These are phyloP conservation scores for Cyphellophora europaea DNA, from an alignment of 2,329 filamentous ascomycete species.

Conservation along the genomic window DNA sequence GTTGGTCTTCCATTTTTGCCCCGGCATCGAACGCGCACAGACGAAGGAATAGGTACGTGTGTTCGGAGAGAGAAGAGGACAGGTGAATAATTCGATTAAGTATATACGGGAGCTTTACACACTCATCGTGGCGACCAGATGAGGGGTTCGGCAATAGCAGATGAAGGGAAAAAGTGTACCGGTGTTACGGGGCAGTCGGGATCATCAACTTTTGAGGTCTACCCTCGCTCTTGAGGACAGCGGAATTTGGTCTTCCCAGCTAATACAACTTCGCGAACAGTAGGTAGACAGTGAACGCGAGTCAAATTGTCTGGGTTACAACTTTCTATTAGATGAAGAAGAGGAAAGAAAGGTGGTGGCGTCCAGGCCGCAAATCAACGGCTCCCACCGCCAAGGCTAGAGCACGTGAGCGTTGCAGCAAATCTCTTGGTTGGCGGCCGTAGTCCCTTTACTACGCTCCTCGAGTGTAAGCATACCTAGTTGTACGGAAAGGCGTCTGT, in stretches of 20 bases:
- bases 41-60: background rate
- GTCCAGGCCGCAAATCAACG: too few species aligned
- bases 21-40: conserved; percentile 8
- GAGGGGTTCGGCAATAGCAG: conserved; percentile 1
- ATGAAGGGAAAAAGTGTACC: conserved; percentile 25
- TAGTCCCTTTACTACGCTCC: too few species aligned
- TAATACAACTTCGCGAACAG: conserved; percentile 52
- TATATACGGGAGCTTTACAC: conserved; percentile 7
- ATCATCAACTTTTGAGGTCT: conserved; percentile 32
- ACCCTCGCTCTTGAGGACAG: conserved; percentile 41
- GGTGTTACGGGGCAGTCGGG: conserved; percentile 39
- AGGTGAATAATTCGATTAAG: conserved; percentile 5
- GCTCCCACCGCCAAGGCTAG: too few species aligned
- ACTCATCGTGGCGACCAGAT: conserved; percentile 11
- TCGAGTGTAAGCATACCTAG: too few species aligned
- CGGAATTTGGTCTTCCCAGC: conserved; percentile 39
- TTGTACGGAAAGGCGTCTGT: too few species aligned
- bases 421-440: too few species aligned
- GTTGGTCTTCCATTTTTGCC: conserved; percentile 13
- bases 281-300: conserved; percentile 32
- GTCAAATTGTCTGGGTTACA: conserved; percentile 54
- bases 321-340: conserved; percentile 42
- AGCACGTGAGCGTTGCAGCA: too few species aligned
- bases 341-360: conserved; percentile 28
- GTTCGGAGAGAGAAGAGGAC: background rate